Conservation (phyloP, 129 eudicot species). For the Arctium lappa region DNA sequence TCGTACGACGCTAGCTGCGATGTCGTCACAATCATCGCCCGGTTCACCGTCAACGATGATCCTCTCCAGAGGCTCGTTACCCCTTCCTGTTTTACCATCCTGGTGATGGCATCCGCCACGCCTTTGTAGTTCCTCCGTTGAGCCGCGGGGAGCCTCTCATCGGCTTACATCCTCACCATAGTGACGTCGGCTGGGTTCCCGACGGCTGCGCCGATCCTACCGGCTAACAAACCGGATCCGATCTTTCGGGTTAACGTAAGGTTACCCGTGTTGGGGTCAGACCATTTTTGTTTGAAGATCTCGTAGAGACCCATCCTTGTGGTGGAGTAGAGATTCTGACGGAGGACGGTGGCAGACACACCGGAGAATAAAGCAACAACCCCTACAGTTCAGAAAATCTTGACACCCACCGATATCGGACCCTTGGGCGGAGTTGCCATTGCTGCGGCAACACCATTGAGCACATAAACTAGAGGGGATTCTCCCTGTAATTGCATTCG, state of each 20-base stretch:
- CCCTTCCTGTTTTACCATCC: conserved; percentile 58
- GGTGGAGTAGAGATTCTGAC: conserved; percentile 71
- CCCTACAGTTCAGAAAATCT: conserved; percentile 58
- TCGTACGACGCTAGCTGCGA: conserved; percentile 82
- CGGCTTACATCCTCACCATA: conserved; percentile 91
- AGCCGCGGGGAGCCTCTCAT: conserved; percentile 61
- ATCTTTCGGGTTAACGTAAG: conserved; percentile 47
- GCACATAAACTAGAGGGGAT: conserved; percentile 41
- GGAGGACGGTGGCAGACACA: conserved; percentile 80
- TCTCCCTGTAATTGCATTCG: conserved; percentile 88
- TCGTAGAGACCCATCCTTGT: conserved; percentile 90
- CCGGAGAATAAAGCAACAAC: conserved; percentile 68
- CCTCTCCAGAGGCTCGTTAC: conserved; percentile 72
- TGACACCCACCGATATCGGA: conserved; percentile 50
- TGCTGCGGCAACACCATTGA: conserved; percentile 4
- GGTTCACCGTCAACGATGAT: conserved; percentile 73
- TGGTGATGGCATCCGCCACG: conserved; percentile 55
- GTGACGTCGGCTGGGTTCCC: conserved; percentile 85
- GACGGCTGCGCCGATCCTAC: conserved; percentile 72
- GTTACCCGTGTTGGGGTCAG: conserved; percentile 46
- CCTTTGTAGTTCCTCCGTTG: conserved; percentile 65
- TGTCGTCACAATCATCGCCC: conserved; percentile 86
- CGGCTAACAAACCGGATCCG: conserved; percentile 62
- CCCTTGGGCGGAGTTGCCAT: conserved; percentile 30
- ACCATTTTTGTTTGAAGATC: conserved; percentile 49